Conservation (phyloP, 2,329 filamentous ascomycete species). For the Bisporella sp. region DNA sequence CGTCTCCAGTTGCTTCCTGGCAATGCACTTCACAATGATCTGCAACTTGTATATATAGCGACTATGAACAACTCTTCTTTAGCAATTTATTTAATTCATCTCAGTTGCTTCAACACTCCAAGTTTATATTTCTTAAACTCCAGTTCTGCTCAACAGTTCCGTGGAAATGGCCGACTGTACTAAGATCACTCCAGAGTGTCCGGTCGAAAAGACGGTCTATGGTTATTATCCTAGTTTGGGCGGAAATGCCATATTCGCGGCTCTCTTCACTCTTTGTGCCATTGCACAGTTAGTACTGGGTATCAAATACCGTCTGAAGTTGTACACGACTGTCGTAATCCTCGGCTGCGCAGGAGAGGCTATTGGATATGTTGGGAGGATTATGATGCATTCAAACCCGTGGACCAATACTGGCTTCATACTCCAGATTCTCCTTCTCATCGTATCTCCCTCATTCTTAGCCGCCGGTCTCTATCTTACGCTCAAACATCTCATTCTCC, state of each 20-base stretch:
- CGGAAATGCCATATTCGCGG: conserved; percentile 46
- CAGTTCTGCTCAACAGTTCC: too few species aligned
- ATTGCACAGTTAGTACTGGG: conserved; percentile 37
- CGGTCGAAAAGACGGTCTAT: conserved; percentile 22
- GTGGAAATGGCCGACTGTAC: too few species aligned
- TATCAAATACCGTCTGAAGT: conserved; percentile 44
- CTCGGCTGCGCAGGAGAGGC: conserved; percentile 44
- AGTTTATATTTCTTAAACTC: too few species aligned
- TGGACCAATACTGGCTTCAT: conserved; percentile 37
- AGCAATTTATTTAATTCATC: too few species aligned
- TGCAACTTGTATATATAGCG: too few species aligned
- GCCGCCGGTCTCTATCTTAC: conserved; percentile 57
- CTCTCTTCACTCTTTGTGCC: conserved; percentile 38
- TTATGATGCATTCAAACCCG: conserved; percentile 42
- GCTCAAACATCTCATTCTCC: conserved; percentile 28
- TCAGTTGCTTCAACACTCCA: too few species aligned
- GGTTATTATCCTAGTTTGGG: conserved; percentile 50
- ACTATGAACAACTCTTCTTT: too few species aligned
- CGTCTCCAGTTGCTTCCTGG: too few species aligned
- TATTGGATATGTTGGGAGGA: conserved; percentile 48
- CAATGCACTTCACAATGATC: too few species aligned
- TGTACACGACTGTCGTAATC: conserved; percentile 38
- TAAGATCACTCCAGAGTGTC: conserved; percentile 20
- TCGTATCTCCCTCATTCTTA: conserved; percentile 39
- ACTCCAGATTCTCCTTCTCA: conserved; percentile 38